Conservation (phyloP, 495 filamentous ascomycete species). For the Pseudomonodictys pantanalensis region DNA sequence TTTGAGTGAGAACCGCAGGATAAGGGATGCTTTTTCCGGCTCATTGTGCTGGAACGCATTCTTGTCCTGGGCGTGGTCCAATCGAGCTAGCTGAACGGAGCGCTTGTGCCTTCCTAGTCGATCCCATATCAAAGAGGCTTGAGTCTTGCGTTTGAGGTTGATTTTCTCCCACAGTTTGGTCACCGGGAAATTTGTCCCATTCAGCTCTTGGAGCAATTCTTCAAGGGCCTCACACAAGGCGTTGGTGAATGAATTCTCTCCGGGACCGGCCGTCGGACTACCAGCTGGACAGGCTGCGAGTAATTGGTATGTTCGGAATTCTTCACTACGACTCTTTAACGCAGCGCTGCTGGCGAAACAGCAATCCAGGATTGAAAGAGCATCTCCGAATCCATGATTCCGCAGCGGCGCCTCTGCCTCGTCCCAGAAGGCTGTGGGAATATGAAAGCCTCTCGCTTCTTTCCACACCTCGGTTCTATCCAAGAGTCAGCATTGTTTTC, state of each 20-base stretch:
- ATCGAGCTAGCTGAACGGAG: conserved; percentile 13
- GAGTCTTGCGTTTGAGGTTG: conserved; percentile 3
- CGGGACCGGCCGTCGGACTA: conserved; percentile 7
- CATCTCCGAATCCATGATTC: conserved; percentile 25
- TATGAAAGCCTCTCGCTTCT: conserved; percentile 1
- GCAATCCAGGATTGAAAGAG: conserved; percentile 34
- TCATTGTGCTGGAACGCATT: neutral
- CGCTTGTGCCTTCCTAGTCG: conserved; percentile 14
- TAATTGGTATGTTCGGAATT: conserved; percentile 24
- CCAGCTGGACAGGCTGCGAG: conserved; percentile 10
- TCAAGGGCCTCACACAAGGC: conserved; percentile 22
- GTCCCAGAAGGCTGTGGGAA: conserved; percentile 30
- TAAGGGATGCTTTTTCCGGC: conserved; percentile 11
- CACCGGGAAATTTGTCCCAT: conserved; percentile 9
- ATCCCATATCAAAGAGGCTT: conserved; percentile 10
- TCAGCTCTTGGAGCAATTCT: conserved; percentile 13
- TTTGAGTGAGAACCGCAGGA: conserved; percentile 19
- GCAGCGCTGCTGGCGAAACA: conserved; percentile 34
- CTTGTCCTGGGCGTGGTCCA: conserved; percentile 5
- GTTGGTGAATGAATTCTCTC: conserved; percentile 26
- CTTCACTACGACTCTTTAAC: conserved; percentile 10
- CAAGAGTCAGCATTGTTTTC: neutral
- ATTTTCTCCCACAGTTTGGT: conserved; percentile 18
- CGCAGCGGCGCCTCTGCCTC: conserved; percentile 25
- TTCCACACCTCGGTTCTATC: neutral